A percentile compares a stretch with the other conserved stretches of the same genome.
phyloP scores from a whole-genome alignment of 1,284 basidiomycete genomes.

The Microbotryum violaceum region DNA sequence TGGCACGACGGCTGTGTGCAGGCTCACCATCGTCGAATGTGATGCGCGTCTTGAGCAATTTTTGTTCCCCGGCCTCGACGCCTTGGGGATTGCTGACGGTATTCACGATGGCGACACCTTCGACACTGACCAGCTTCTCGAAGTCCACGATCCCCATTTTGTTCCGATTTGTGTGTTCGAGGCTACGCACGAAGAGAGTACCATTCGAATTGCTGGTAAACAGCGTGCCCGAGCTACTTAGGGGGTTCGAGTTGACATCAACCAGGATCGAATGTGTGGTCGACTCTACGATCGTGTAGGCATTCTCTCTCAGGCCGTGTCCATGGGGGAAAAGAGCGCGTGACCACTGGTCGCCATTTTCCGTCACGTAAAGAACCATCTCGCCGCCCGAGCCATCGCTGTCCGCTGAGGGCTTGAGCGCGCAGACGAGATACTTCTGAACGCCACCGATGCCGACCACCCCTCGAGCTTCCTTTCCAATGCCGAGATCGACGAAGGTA shows the following conservation, averaged over 20 bases:
- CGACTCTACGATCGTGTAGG: slow-evolving; percentile 91
- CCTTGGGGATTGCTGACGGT: slow-evolving; percentile 72
- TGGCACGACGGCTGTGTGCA: background rate
- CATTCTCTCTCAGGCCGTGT: slow-evolving; percentile 71
- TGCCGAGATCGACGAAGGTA: slow-evolving; percentile 65
- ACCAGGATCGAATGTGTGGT: slow-evolving; percentile 87
- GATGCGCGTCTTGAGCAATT: slow-evolving; percentile 66
- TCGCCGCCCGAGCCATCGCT: slow-evolving; percentile 45
- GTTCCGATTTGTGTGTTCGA: slow-evolving; percentile 86
- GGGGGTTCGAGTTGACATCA: slow-evolving; percentile 75
- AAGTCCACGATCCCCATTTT: slow-evolving; percentile 83
- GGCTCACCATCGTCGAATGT: slow-evolving; percentile 81
- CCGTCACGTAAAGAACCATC: slow-evolving; percentile 76
- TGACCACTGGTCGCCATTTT: slow-evolving; percentile 73
- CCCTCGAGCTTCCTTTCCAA: slow-evolving; percentile 73
- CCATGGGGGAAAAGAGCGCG: slow-evolving; percentile 79
- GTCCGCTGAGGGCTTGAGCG: slow-evolving; percentile 49
- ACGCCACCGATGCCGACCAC: slow-evolving; percentile 83
- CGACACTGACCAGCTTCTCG: slow-evolving; percentile 83
- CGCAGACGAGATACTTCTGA: slow-evolving; percentile 80
- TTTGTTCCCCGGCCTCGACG: slow-evolving; percentile 61
- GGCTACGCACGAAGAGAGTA: slow-evolving; percentile 85
- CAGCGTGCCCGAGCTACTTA: slow-evolving; percentile 70
- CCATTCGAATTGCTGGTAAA: slow-evolving; percentile 94
- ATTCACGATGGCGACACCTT: slow-evolving; percentile 88